Conservation (phyloP, 495 filamentous ascomycete genomes). For the Penicillium antarcticum region DNA sequence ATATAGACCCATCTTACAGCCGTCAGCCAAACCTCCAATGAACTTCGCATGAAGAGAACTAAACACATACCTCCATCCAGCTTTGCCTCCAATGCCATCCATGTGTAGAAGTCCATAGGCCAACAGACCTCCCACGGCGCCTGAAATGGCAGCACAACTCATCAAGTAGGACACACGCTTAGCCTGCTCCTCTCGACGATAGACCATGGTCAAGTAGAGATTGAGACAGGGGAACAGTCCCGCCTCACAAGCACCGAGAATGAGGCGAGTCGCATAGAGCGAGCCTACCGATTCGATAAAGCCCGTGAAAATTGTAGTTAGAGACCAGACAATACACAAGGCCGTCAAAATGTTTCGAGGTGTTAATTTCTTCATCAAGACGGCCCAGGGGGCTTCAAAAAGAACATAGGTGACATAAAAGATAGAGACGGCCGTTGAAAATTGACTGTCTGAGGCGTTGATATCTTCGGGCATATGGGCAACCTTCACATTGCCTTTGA, state of each 20-base stretch:
- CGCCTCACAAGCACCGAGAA: constrained; percentile 62
- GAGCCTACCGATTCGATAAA: constrained; percentile 47
- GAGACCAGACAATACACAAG: constrained; percentile 47
- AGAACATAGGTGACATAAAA: constrained; percentile 52
- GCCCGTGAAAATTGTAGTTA: constrained; percentile 52
- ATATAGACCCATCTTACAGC: constrained; percentile 46
- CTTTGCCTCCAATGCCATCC: constrained; percentile 39
- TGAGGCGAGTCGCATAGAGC: constrained; percentile 54
- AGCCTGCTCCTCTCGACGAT: constrained; percentile 45
- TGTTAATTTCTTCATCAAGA: constrained; percentile 46
- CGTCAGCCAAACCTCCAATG: constrained; percentile 1
- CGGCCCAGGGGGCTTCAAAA: constrained; percentile 41
- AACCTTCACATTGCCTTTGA: constrained; percentile 46
- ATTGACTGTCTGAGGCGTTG: constrained; percentile 37
- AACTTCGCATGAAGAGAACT: neutral
- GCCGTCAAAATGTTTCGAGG: constrained; percentile 39
- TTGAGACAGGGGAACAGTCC: constrained; percentile 67
- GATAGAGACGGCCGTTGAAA: constrained; percentile 47
- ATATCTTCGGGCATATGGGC: constrained; percentile 45
- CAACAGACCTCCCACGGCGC: constrained; percentile 43
- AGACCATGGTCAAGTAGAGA: constrained; percentile 50
- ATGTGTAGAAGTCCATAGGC: constrained; percentile 46
- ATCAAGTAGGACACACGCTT: constrained; percentile 42
- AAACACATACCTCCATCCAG: constrained; percentile 36
- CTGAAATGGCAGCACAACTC: constrained; percentile 42